Conservation (phyloP, 78 protist species). For the Parvularia atlantis region DNA sequence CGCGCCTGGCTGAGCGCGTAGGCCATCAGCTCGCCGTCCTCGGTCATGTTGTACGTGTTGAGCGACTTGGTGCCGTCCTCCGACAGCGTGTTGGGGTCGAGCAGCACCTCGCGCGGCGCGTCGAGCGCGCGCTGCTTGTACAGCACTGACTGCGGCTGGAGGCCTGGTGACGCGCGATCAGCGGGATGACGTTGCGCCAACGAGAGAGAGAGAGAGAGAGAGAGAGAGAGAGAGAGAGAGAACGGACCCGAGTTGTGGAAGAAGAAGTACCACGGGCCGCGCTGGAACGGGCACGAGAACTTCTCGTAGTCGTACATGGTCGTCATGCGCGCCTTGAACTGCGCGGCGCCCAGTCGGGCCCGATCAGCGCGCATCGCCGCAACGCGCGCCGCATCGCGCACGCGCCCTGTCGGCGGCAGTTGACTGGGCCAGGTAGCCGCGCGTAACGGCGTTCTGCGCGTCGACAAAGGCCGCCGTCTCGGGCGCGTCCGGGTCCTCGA, state of each 20-base stretch:
- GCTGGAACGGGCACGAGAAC: slow-evolving; percentile 8
- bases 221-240: too few species aligned
- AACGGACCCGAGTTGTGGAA: slow-evolving; percentile 22
- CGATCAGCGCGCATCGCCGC: not conserved
- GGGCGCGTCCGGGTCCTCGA: slow-evolving; percentile 57
- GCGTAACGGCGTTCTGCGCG: slow-evolving; percentile 24
- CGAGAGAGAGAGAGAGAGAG: too few species aligned
- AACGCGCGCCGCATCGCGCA: not conserved
- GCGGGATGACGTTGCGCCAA: too few species aligned
- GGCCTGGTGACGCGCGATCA: too few species aligned
- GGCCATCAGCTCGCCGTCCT: slow-evolving; percentile 32
- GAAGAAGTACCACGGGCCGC: slow-evolving; percentile 9
- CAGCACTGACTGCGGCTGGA: slow-evolving; percentile 27
- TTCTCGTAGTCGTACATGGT: slow-evolving; percentile 8
- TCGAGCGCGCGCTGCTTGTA: not conserved
- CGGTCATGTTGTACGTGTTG: not conserved
- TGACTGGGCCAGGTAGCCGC: too few species aligned
- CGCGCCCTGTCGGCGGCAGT: not conserved
- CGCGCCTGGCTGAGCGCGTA: not conserved
- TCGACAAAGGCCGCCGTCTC: slow-evolving; percentile 39
- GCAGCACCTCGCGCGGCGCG: not conserved
- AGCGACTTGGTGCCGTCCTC: slow-evolving; percentile 45
- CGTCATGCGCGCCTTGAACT: not conserved
- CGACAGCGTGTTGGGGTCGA: not conserved
- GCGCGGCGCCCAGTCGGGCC: not conserved